Conservation (phyloP, 1,284 basidiomycete species). For the Heterobasidion irregulare region DNA sequence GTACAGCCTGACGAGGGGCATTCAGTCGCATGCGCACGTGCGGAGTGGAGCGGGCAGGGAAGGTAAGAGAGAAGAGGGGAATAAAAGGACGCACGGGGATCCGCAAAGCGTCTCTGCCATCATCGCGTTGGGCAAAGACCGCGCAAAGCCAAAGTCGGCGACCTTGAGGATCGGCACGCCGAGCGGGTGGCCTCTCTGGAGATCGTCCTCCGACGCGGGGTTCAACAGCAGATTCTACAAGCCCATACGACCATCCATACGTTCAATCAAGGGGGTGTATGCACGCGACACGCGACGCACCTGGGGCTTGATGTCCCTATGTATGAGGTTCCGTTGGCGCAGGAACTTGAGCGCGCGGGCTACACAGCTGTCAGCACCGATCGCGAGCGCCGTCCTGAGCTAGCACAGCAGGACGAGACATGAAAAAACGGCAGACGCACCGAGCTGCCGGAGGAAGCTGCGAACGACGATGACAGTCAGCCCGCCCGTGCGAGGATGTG, state of each 20-base stretch:
- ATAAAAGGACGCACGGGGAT: conserved; percentile 65
- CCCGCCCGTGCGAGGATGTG: conserved; percentile 87
- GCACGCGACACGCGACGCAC: conserved; percentile 2
- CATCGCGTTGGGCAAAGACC: conserved; percentile 84
- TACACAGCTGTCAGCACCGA: conserved; percentile 20
- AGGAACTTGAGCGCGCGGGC: conserved; percentile 93
- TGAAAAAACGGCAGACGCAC: conserved; percentile 32
- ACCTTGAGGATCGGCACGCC: conserved; percentile 94
- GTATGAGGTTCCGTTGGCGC: conserved; percentile 84
- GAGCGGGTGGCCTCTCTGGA: conserved; percentile 79
- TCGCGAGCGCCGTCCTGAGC: background rate
- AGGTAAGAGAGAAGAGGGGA: too few relatives aligned
- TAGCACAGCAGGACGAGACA: conserved; percentile 2
- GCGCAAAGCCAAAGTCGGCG: conserved; percentile 97
- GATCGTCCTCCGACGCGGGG: conserved; percentile 72
- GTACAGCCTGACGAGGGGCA: conserved; percentile 57
- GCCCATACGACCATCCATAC: background rate
- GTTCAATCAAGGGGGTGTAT: conserved; percentile 19
- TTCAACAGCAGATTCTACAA: conserved; percentile 77
- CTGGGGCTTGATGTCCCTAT: conserved; percentile 96
- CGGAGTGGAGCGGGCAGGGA: too few relatives aligned
- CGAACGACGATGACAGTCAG: conserved; percentile 88
- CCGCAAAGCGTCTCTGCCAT: conserved; percentile 98
- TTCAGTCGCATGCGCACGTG: background rate
- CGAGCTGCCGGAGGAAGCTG: conserved; percentile 89